These are phyloP conservation scores for Daldinia sp. DNA, from an alignment of 2,329 filamentous ascomycete genomes.

Conservation along the genomic window DNA sequence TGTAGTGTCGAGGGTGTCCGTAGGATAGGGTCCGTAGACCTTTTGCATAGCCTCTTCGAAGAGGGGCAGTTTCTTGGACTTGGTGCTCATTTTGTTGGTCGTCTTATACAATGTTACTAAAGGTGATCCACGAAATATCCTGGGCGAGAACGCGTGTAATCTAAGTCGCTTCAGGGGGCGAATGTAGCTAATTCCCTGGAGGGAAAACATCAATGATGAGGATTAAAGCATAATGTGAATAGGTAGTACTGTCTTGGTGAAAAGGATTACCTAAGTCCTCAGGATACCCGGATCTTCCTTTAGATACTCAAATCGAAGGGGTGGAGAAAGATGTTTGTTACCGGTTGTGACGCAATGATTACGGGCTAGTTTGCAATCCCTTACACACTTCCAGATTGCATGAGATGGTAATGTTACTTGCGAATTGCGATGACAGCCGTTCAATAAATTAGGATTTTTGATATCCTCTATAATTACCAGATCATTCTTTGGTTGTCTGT, in stretches of 20 bases:
- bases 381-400: background rate
- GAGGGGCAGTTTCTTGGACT: constrained; percentile 28
- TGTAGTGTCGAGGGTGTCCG: constrained; percentile 40
- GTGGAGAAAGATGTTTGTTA: constrained; percentile 13
- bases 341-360: constrained; percentile 31
- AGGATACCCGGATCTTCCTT: background rate
- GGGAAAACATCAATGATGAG: background rate
- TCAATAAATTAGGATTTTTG: background rate
- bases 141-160: background rate
- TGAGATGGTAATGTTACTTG: background rate
- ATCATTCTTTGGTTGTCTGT: background rate
- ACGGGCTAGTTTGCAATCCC: constrained; percentile 4
- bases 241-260: background rate
- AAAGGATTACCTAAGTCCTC: background rate
- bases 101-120: background rate
- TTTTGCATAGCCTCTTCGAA: constrained; percentile 55
- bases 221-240: background rate
- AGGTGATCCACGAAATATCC: background rate
- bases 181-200: background rate
- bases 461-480: background rate
- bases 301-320: background rate
- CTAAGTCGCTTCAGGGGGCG: background rate
- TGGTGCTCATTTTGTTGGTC: constrained; percentile 10
- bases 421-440: no score
- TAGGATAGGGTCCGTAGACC: constrained; percentile 55